Base-by-base conservation (phyloP, 2,329 filamentous ascomycete genomes). In the Cladosporium cucumerinum region DNA sequence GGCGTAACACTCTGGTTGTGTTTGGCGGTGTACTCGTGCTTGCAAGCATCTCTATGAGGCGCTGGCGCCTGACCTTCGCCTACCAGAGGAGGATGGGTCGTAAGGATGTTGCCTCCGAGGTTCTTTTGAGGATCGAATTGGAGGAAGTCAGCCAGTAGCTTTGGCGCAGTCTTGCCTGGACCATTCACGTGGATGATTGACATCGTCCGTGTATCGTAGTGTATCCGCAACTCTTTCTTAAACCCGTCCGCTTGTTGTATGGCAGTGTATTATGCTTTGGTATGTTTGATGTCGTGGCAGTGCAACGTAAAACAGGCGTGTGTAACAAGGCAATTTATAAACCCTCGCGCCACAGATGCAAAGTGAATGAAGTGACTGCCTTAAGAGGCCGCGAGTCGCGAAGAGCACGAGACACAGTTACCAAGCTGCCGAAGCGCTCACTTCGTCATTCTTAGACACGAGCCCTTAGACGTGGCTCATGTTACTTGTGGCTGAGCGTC, bases 21-120 rank as follows among this genome's bases (percentile, higher is more conserved):
- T 72, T 90, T 89, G 54, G 78, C 78, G 52, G 82, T 79, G 72
- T 89, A 86, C 30, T 79, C 77, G 77, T 91, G 89, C 61, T 78
- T 80, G 74, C 88, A 90, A 67, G 82, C 83, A 36, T 71, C 74
- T 54, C 70, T 71, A 11, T 80, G 79, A 26, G 75, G 71, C 23
- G 71, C 66, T 6, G 74, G 74, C 12, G 72, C 72, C 10, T 68
- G 69, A 21, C 74, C 72, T 43, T 78, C 75, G 65, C 79, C 75
- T 63, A 82, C 84, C n/a, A 82, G 80, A 7, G 84, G 85, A 52
- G 87, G 84, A 26, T 83, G 77, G 66, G 86, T 82, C 49, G 84
- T 82, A 55, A 91, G 82, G 59, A 89, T 75, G 63, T 73, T 75
- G 54, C 54, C 55, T 23, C 55, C 65, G 7, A 36, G 48, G 34